Conservation (phyloP, 768 basidiomycete species). For the Amanita pseudoporphyria region DNA sequence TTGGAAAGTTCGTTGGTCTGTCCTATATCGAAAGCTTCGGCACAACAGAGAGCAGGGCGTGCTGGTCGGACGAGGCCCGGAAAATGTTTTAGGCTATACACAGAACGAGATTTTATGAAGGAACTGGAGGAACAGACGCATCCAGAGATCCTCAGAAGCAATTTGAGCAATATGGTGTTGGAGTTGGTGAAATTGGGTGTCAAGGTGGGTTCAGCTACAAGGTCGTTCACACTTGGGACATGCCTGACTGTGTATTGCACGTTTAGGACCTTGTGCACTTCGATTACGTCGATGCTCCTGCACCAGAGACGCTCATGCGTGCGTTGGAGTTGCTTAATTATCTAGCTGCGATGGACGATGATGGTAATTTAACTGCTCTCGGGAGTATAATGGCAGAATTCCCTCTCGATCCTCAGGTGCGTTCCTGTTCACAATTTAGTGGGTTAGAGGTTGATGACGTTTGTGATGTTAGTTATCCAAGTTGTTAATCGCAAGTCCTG, state of each 20-base stretch:
- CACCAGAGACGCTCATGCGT: constrained; percentile 95
- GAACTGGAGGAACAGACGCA: constrained; percentile 97
- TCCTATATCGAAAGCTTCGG: constrained; percentile 94
- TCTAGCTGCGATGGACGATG: constrained; percentile 87
- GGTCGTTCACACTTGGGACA: background rate
- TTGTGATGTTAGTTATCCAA: constrained; percentile 59
- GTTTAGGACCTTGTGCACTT: constrained; percentile 73
- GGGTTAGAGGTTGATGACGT: background rate
- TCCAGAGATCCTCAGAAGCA: constrained; percentile 91
- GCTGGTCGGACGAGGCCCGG: constrained; percentile 94
- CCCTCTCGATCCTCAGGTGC: constrained; percentile 90
- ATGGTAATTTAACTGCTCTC: constrained; percentile 80
- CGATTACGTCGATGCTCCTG: constrained; percentile 89
- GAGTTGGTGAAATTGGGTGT: constrained; percentile 93
- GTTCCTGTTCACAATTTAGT: constrained; percentile 21
- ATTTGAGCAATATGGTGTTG: constrained; percentile 87
- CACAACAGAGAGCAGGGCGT: constrained; percentile 92
- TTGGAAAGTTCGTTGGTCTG: constrained; percentile 83
- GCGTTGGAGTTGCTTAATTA: constrained; percentile 92
- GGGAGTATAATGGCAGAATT: constrained; percentile 96
- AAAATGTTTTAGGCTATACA: constrained; percentile 95
- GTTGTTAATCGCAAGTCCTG: constrained; percentile 88
- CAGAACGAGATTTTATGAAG: constrained; percentile 93
- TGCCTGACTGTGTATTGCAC: background rate
- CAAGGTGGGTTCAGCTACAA: constrained; percentile 43